Evolutionary conservation across 768 basidiomycete species (phyloP), one percentile per base, ranked within the genome.

Genomic region (Tulasnella sp.): DNA sequence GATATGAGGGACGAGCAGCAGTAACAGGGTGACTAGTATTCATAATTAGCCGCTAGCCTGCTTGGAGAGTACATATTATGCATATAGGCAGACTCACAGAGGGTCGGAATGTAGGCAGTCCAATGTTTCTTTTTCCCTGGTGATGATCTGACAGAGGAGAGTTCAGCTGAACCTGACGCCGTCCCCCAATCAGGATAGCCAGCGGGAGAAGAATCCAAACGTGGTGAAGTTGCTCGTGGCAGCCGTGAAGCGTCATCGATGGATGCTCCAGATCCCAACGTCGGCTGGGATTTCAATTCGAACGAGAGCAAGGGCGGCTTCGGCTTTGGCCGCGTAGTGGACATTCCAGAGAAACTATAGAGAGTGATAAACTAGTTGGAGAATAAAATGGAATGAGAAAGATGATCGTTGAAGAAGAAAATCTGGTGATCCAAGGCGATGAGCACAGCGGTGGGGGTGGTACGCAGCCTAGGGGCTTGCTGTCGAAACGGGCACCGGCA

Each of bases 81-180:
- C 22, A 10, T 21, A 15, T 15, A 21, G 24, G 24, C 1, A 19
- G 27, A 21, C 57, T 59, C 48, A 59, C 57, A n/a, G 38, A 22
- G n/a, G 25, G 48, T 59, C 29, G 49, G 57, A 25, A 59, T 59
- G 48, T 59, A 59, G 7, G 48, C 57, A 17, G 46, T 59, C 57
- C 57, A 59, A 17, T 19, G 7, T 27, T 48, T 59, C 49, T 59
- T 59, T 21, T 31, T 43, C 54, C 54, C 22, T 24, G 7, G 2
- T 3, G 21, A 11, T 30, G 21, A 11, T 30, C 41, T 30, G 43
- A 22, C 11, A 17, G 22, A 24, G 29, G 22, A 24, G 22, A 27
- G 21, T 27, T 19, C 34, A 5, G 45, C 41, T 1, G 19, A 5
- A 22, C 42, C 54, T 0, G 44, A n/a, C 7, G 54, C 25, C 10